phyloP scores from a whole-genome alignment of 257 asterid genomes.

The Cinchona pubescens region DNA sequence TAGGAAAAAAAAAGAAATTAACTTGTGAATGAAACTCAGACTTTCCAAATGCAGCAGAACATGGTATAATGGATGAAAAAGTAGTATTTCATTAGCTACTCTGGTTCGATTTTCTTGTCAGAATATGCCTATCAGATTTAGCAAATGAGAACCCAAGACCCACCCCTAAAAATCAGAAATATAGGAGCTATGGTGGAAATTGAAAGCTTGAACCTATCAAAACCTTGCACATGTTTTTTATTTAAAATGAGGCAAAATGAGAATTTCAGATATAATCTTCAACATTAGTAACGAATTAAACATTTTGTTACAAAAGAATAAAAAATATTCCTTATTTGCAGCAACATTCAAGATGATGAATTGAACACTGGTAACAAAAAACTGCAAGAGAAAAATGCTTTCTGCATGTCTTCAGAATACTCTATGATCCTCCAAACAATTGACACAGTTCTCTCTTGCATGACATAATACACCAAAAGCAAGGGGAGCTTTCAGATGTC shows the following conservation, averaged over 20 bases:
- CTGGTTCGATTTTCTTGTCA: background rate
- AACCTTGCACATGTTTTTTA: background rate
- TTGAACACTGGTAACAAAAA: background rate
- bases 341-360: background rate
- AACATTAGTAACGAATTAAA: background rate
- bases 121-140: background rate
- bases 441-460: background rate
- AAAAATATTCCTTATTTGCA: background rate
- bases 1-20: conserved; percentile 8
- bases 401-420: background rate
- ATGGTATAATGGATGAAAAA: background rate
- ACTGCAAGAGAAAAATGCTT: background rate
- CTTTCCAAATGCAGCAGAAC: background rate
- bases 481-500: background rate
- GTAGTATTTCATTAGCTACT: background rate
- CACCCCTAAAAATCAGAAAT: background rate
- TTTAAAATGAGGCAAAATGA: background rate
- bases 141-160: background rate
- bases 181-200: background rate
- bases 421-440: background rate
- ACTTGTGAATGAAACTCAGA: background rate
- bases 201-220: background rate
- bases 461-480: background rate
- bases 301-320: background rate
- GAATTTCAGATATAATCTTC: background rate